Evolutionary conservation across 1,139 yeast genomes (phyloP).

Genomic region (Lizanozyma gosingica): DNA sequence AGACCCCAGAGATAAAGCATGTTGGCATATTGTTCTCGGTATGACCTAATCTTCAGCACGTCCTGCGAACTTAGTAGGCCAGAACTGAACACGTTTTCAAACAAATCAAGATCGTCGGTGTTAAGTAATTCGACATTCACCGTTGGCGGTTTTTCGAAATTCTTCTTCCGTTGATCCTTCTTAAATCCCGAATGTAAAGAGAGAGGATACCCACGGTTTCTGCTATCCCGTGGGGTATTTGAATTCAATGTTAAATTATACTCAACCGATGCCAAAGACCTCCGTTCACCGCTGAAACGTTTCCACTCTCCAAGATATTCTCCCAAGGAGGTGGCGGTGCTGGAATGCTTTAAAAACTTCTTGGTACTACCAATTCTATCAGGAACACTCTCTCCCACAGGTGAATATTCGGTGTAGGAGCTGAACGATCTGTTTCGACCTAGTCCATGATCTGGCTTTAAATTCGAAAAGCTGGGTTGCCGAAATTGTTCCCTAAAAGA

Average conservation of each 20-base stretch:
- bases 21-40: conserved; percentile 72
- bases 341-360: neutral
- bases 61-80: conserved; percentile 42
- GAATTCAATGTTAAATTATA: neutral
- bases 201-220: conserved; percentile 3
- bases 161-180: conserved; percentile 3
- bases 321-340: neutral
- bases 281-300: neutral
- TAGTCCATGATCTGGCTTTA: neutral
- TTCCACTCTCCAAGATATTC: neutral
- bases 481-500: neutral
- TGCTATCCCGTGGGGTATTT: conserved; percentile 5
- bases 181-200: conserved; percentile 17
- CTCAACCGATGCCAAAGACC: neutral
- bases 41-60: conserved; percentile 35
- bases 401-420: neutral
- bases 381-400: neutral
- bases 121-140: conserved; percentile 49
- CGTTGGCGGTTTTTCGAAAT: conserved; percentile 17
- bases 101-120: conserved; percentile 46
- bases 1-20: conserved; percentile 78
- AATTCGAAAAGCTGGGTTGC: neutral
- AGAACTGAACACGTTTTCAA: conserved; percentile 36
- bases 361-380: neutral
- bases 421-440: neutral